Base-by-base conservation (phyloP, 352 stramenopile genomes). In the Phytophthora pseudosyringae region DNA sequence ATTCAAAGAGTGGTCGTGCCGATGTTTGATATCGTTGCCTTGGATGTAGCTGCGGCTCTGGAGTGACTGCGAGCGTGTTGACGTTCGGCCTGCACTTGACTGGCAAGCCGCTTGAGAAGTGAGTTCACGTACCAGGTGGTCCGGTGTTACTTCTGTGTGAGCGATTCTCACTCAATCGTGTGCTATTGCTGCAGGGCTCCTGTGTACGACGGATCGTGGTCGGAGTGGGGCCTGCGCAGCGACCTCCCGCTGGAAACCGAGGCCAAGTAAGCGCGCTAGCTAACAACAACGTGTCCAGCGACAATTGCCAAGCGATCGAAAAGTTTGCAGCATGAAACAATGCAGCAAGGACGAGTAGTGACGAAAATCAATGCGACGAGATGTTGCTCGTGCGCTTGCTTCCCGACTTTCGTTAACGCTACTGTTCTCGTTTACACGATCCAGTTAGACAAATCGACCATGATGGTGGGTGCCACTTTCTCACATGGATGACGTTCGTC, bases 181-280 rank as follows among this genome's bases (percentile, higher is more conserved):
- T 41, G 15, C 18, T 35, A 11, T 48, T 31, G 29, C 48, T 64
- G 12, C 39, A 94, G 83, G 31, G 70, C 73, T 29, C 73, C 81
- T 2, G 85, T 98, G 31, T 98, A 97, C 71, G 93, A 98, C 51
- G 93, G 91, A 9, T 95, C 84, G 38, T 97, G 89, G 89, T 87
- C 86, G 5, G 91, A 97, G 63, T 97, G 88, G 85, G 88, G 83
- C 28, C 51, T 81, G 35, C 78, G 78, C 54, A 69, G 81, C 0
- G 82, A 91, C 41, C 76, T 92, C 1, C 82, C 83, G 0, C 46
- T 91, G 28, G 76, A 80, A 32, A 84, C 48, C 3, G 59, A 59
- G 38, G 31, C 44, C 9, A 60, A 59, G 45, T 64, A 49, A 58
- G 35, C 41, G 28, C 25, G 29, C 12, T 43, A 9, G 18, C 26